Evolutionary conservation across 352 stramenopile species (phyloP), one percentile per base, ranked within the genome.

Genomic region (Phytophthora vignae): DNA sequence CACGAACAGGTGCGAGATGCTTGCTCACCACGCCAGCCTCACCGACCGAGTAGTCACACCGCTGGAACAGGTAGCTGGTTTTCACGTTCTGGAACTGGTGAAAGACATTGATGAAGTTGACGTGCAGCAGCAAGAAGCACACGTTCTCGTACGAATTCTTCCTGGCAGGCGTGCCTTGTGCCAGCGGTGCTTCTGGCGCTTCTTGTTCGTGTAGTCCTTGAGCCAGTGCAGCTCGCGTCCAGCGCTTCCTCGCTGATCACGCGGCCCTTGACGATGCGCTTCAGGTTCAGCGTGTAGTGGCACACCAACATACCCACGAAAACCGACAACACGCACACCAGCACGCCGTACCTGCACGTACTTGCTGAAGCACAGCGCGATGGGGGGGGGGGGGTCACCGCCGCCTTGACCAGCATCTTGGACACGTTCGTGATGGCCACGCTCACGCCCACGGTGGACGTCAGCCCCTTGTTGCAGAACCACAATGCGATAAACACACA

Each of bases 61-160:
- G 85, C 73, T 97, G 84, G 65, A 85, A 93, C n/a, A 98, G 60
- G 40, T 88, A 97, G 61, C 88, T 94, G 59, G 86, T 91, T 60
- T 82, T 93, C 54, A 97, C 91, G 72, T 97, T 98, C 69, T 96
- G 89, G 77, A 98, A 98, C 29, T 97, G 74, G 60, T 98, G 92
- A 70, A 97, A 98, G 8, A 96, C 88, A 52, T 95, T 95, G 61
- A 97, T 90, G 62, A 97, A 97, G 64, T 94, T 84, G 0, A 96
- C 90, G 78, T 98, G 90, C 9, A 97, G 76, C 21, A 95, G 59
- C 44, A 85, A 94, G 64, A 96, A 96, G 46, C 82, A 77, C 40
- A 93, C 76, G 9, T 72, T 90, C 17, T 92, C 81, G 61, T 84
- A 93, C 58, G 82, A 90, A 5, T 84, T 76, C 27, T 81, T 66